phyloP scores from a whole-genome alignment of 192 early-diverging fungal species.

The Blastocladiella britannica region DNA sequence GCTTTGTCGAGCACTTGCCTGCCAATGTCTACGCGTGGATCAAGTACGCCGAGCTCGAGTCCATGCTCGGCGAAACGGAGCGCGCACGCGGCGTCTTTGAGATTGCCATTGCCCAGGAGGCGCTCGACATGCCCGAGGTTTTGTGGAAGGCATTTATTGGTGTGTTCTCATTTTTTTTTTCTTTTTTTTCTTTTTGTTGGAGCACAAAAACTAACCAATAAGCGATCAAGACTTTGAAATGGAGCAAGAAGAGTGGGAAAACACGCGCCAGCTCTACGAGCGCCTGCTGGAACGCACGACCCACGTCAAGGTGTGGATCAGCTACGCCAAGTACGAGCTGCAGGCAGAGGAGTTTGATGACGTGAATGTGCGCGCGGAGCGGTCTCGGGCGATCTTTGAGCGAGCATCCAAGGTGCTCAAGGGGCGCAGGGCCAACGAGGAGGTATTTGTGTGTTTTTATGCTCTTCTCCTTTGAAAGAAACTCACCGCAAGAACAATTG shows the following conservation, averaged over 20 bases:
- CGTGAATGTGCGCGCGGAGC: conserved; percentile 7
- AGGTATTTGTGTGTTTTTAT: conserved; percentile 15
- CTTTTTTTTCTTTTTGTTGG: not conserved
- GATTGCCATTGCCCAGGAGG: conserved; percentile 68
- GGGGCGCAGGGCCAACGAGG: conserved; percentile 52
- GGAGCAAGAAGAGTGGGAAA: conserved; percentile 53
- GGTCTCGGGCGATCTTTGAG: conserved; percentile 55
- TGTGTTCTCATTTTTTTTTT: not conserved
- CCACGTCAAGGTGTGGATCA: conserved; percentile 96
- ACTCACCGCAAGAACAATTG: conserved; percentile 1
- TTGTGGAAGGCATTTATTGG: conserved; percentile 95
- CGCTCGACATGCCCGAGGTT: conserved; percentile 93
- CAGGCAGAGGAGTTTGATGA: conserved; percentile 24
- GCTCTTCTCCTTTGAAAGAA: conserved; percentile 1
- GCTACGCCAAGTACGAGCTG: conserved; percentile 77
- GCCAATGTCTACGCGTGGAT: conserved; percentile 87
- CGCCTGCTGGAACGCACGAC: conserved; percentile 63
- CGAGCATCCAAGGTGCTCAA: conserved; percentile 50
- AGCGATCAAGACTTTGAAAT: conserved; percentile 60
- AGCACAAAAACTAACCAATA: too few relatives aligned
- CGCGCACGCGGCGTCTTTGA: conserved; percentile 74
- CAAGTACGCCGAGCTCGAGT: conserved; percentile 84
- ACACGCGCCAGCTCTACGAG: conserved; percentile 63
- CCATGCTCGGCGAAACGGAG: conserved; percentile 62
- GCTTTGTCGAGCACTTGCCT: conserved; percentile 73